Evolutionary conservation across 345 rosid species (phyloP), one percentile per base, ranked within the genome.

Genomic region (Sisymbrium irio): DNA sequence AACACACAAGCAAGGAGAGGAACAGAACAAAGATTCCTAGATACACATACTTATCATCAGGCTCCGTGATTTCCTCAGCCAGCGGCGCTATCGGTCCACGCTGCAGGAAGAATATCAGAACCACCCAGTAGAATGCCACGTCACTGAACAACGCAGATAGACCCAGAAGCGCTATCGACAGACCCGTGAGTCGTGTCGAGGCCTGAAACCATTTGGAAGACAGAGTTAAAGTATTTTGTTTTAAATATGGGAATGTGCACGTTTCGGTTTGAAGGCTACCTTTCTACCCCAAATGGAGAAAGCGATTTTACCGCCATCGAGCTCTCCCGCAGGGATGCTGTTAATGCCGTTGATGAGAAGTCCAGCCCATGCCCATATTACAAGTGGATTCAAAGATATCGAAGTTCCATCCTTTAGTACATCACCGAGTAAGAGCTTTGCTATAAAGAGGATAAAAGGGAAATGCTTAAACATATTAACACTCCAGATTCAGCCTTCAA

Each of bases 311-410:
- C 98, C 97, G 12, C 97, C 97, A 49, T 94, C 98, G 30, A 88
- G 89, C 78, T 89, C 98, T 73, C 98, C 97, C 0, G 97, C 98
- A 10, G 96, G 98, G 68, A 94, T 94, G 83, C 97, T 91, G 80
- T 91, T 94, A 82, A 94, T 86, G 61, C 92, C 96, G 76, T 91
- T 94, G 35, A 94, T 88, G 65, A 94, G 92, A 78, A 94, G 89
- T 53, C 96, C 98, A 64, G 95, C 93, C 93, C 97, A 94, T 12
- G 97, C 92, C 96, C 97, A 94, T 60, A 91, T 77, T 73, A 89
- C 90, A 9, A 91, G 85, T 8, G 98, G 92, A 76, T 94, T 94
- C 10, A 91, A 66, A 20, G 97, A 94, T 78, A 91, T 82, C 4
- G 95, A 83, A 65, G 89, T 88, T 67, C 97, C 96, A 60, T 94